These are phyloP conservation scores for Croton setiger DNA, from an alignment of 441 rosid species.

Conservation along the genomic window DNA sequence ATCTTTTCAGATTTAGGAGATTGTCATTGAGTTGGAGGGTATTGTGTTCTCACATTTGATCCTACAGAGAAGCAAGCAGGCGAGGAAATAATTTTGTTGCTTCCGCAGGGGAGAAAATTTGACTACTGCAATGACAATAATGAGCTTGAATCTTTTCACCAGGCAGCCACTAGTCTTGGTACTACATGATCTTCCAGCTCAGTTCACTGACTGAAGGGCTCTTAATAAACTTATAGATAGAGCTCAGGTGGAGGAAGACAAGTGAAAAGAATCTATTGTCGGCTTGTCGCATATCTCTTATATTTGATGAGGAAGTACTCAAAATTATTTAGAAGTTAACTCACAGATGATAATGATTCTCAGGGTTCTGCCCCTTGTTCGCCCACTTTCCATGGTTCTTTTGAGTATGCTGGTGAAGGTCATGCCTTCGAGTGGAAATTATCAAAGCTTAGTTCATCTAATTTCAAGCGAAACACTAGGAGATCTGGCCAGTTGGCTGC, in stretches of 20 bases:
- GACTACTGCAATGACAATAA: conserved; percentile 52
- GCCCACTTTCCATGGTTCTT: conserved; percentile 56
- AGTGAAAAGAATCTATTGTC: conserved; percentile 94
- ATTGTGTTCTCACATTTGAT: conserved; percentile 59
- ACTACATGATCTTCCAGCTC: conserved; percentile 89
- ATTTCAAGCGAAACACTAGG: conserved; percentile 51
- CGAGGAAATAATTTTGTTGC: conserved; percentile 72
- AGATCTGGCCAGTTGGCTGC: conserved; percentile 67
- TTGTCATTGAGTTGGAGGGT: conserved; percentile 68
- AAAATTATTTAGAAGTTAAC: conserved; percentile 83
- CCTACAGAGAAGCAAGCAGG: conserved; percentile 95
- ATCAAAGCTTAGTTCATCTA: conserved; percentile 74
- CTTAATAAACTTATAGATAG: conserved; percentile 89
- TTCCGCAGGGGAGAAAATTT: conserved; percentile 88
- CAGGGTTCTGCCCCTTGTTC: conserved; percentile 93
- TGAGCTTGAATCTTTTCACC: conserved; percentile 88
- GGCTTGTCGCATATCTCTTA: conserved; percentile 87
- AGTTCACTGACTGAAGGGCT: conserved; percentile 90
- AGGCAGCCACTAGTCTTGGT: conserved; percentile 73
- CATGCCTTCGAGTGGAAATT: conserved; percentile 75
- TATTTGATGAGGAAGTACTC: conserved; percentile 95
- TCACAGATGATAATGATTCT: conserved; percentile 86
- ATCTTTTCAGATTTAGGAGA: conserved; percentile 73
- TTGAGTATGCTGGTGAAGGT: conserved; percentile 49
- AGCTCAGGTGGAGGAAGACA: conserved; percentile 95